A percentile compares a stretch with the other conserved stretches of the same genome.
Evolutionary conservation across 495 filamentous ascomycete species (phyloP).

Genomic region (Tuber calosporum): DNA sequence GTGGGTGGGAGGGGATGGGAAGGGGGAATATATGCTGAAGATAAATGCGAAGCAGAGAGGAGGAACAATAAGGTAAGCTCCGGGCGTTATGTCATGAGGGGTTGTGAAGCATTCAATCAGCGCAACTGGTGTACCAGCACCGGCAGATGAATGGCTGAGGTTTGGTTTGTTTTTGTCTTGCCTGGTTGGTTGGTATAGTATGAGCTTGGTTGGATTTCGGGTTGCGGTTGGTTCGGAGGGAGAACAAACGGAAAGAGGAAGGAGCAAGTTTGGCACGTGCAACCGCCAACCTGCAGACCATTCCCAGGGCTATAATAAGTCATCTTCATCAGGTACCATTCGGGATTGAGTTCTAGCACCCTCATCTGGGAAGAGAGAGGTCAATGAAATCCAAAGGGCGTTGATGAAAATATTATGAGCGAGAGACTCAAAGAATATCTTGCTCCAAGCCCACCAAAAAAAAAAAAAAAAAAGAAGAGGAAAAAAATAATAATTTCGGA

Average conservation of each 20-base stretch:
- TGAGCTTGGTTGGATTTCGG: constrained; percentile 5
- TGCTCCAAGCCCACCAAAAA: too few relatives aligned
- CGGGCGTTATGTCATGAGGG: neutral
- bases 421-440: too few relatives aligned
- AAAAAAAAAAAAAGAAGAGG: too few relatives aligned
- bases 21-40: constrained; percentile 1
- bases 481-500: too few relatives aligned
- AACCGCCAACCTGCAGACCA: constrained; percentile 10
- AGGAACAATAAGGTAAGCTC: neutral
- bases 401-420: too few relatives aligned
- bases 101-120: neutral
- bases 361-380: too few relatives aligned
- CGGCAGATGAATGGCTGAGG: neutral
- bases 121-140: neutral
- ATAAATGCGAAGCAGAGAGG: neutral
- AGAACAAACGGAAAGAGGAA: constrained; percentile 8
- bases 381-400: too few relatives aligned
- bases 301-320: neutral
- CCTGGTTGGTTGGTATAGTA: constrained; percentile 6
- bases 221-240: neutral
- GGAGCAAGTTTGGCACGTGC: constrained; percentile 5
- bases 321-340: neutral
- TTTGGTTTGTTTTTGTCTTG: neutral
- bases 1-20: neutral
- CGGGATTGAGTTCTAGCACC: neutral